Percentiles rank a stretch among this genome's conserved stretches.
These are phyloP conservation scores for Yamadazyma triangularis DNA, from an alignment of 1,139 yeast genomes.

Conservation along the genomic window DNA sequence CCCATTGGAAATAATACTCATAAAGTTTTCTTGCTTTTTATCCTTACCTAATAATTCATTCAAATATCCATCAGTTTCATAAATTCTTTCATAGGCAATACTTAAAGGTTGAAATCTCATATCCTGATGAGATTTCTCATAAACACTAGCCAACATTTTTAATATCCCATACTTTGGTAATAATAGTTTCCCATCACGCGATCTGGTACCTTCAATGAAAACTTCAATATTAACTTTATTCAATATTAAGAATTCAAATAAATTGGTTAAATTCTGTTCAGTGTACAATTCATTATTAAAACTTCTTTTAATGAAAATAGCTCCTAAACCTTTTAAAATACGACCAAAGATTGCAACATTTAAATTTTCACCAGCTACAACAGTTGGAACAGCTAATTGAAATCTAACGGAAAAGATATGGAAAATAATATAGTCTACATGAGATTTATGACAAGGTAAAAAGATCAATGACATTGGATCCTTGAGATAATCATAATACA, in stretches of 20 bases:
- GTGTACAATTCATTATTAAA: conserved; percentile 52
- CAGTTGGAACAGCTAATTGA: conserved; percentile 55
- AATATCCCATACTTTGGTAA: conserved; percentile 64
- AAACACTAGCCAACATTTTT: conserved; percentile 45
- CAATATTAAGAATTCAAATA: conserved; percentile 47
- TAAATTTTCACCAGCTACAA: conserved; percentile 67
- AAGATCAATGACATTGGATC: conserved; percentile 43
- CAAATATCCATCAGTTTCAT: conserved; percentile 61
- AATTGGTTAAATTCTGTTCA: conserved; percentile 52
- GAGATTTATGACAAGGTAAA: conserved; percentile 58
- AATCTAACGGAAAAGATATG: conserved; percentile 56
- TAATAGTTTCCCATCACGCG: conserved; percentile 61
- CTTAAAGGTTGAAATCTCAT: conserved; percentile 52
- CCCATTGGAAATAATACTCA: conserved; percentile 34
- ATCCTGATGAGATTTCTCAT: conserved; percentile 38
- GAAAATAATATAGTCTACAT: conserved; percentile 59
- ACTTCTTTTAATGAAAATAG: conserved; percentile 43
- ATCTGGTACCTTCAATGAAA: conserved; percentile 64
- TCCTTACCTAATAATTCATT: conserved; percentile 59
- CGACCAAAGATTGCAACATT: conserved; percentile 59
- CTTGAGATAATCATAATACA: conserved; percentile 29
- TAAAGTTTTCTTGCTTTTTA: conserved; percentile 46
- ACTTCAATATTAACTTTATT: conserved; percentile 57
- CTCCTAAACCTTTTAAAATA: conserved; percentile 41
- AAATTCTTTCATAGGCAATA: conserved; percentile 63